Conservation (phyloP, 2,329 filamentous ascomycete genomes). For the Hypoxylon sp. region DNA sequence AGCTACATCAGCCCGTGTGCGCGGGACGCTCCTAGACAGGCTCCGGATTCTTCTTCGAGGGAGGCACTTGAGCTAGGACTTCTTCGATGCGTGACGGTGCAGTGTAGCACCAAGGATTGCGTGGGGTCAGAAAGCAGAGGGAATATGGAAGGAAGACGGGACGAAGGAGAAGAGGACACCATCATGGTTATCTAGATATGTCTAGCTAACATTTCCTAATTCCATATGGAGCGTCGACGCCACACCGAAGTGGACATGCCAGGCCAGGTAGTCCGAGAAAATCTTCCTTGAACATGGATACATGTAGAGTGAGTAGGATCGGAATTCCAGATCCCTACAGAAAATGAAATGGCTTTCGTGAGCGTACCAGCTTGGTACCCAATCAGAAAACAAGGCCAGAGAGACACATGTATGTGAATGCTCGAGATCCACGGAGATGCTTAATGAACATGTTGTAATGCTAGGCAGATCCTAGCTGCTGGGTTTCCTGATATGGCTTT, state of each 20-base stretch:
- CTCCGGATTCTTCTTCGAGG: neutral
- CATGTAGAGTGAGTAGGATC: neutral
- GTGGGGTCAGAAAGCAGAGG: conserved; percentile 2
- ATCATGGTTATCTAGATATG: conserved; percentile 24
- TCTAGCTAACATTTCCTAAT: conserved; percentile 8
- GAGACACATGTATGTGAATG: neutral
- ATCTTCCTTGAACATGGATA: neutral
- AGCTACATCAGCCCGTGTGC: neutral
- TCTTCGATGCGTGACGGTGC: neutral
- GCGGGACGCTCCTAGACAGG: conserved; percentile 1
- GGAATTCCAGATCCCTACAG: neutral
- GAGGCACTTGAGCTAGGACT: conserved; percentile 1
- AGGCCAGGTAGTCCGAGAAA: conserved; percentile 6
- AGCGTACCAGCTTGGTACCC: conserved; percentile 5
- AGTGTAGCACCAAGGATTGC: conserved; percentile 5
- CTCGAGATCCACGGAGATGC: neutral
- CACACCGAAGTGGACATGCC: conserved; percentile 13
- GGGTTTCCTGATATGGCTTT: neutral
- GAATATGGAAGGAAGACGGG: conserved; percentile 8
- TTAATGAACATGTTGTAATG: neutral
- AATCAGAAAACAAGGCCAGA: conserved; percentile 8
- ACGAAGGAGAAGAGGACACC: conserved; percentile 18
- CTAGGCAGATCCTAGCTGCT: neutral
- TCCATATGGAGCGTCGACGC: conserved; percentile 12
- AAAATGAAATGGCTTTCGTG: neutral